Evolutionary conservation across 257 asterid species (phyloP).

Genomic region (Leonotis leonurus): DNA sequence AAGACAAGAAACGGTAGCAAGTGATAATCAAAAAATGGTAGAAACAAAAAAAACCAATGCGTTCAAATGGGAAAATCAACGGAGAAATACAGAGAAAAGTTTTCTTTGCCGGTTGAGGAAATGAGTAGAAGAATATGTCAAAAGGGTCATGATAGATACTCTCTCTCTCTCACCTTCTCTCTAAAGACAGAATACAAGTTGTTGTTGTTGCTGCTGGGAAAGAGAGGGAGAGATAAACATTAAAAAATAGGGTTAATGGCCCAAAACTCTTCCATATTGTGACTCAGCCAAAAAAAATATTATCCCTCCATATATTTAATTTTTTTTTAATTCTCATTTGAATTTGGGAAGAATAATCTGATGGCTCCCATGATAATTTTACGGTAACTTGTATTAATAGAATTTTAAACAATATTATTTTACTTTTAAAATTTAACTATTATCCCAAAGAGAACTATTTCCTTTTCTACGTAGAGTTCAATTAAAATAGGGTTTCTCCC

Average conservation of each 20-base stretch:
- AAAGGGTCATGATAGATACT: conserved; percentile 23
- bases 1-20: not conserved
- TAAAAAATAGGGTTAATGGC: too few species aligned
- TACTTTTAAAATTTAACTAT: too few species aligned
- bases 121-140: conserved; percentile 37
- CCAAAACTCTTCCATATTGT: too few species aligned
- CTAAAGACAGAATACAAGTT: conserved; percentile 9
- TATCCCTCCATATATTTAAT: too few species aligned
- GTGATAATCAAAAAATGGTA: not conserved
- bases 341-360: too few species aligned
- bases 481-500: not conserved
- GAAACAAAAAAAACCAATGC: not conserved
- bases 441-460: too few species aligned
- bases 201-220: conserved; percentile 27
- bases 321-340: too few species aligned
- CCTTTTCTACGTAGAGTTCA: not conserved
- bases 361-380: too few species aligned
- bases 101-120: conserved; percentile 24
- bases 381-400: too few species aligned
- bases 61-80: conserved; percentile 17
- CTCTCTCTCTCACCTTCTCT: not conserved
- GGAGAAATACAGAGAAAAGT: conserved; percentile 39
- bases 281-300: too few species aligned
- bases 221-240: conserved; percentile 11
- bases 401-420: too few species aligned